These are phyloP conservation scores for Ceratobasidium sp. DNA, from an alignment of 1,284 basidiomycete species.

Conservation along the genomic window DNA sequence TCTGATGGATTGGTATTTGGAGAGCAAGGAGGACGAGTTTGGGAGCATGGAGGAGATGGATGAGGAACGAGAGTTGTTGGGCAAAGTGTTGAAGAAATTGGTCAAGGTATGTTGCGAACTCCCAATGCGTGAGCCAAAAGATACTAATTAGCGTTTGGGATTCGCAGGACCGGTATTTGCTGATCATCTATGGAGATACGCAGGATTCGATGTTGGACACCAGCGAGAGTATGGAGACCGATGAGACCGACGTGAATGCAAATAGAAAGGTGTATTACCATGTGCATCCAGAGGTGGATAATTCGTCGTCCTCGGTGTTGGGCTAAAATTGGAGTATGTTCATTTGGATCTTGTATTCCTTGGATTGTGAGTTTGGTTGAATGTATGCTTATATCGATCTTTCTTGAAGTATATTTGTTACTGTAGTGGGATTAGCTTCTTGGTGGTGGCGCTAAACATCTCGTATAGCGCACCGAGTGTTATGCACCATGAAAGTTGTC, in stretches of 20 bases:
- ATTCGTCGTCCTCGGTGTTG: constrained; percentile 38
- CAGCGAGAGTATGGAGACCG: constrained; percentile 29
- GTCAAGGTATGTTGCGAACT: constrained; percentile 54
- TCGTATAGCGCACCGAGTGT: too few relatives aligned
- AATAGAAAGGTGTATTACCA: constrained; percentile 33
- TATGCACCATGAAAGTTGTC: too few relatives aligned
- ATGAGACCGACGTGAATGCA: constrained; percentile 28
- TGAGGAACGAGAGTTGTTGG: constrained; percentile 88
- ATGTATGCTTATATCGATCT: background rate
- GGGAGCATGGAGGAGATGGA: constrained; percentile 91
- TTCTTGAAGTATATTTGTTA: background rate
- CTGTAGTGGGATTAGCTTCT: background rate
- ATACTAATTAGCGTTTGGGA: background rate
- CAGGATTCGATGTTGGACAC: constrained; percentile 18
- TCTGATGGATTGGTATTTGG: constrained; percentile 96
- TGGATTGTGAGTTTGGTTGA: background rate
- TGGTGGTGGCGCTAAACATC: background rate
- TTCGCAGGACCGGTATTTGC: constrained; percentile 29
- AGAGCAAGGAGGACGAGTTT: constrained; percentile 85
- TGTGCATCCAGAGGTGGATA: constrained; percentile 34
- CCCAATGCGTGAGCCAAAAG: too few relatives aligned
- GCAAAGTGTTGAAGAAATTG: constrained; percentile 88
- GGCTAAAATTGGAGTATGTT: constrained; percentile 13
- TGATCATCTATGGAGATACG: constrained; percentile 39
- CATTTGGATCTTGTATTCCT: background rate